A percentile compares a stretch with the other conserved stretches of the same genome.
Evolutionary conservation across 2,329 filamentous ascomycete species (phyloP).

Genomic region (Acrocalymma vagum): DNA sequence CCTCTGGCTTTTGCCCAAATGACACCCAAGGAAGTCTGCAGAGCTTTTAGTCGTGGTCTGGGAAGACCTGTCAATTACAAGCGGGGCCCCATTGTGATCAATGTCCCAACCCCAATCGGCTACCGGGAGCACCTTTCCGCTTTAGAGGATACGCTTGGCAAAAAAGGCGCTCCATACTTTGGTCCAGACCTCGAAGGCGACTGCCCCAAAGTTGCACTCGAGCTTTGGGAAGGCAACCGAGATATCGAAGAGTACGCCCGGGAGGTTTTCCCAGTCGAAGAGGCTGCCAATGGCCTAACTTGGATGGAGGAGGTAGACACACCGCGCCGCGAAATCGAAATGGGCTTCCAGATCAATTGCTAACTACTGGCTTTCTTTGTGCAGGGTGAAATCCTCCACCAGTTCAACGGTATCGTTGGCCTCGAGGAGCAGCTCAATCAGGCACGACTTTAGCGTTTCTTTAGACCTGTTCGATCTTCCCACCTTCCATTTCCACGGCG

Average conservation of each 20-base stretch:
- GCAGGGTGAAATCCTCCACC: constrained; percentile 39
- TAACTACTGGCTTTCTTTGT: constrained; percentile 35
- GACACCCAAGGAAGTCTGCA: constrained; percentile 82
- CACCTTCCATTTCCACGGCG: constrained; percentile 26
- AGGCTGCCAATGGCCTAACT: constrained; percentile 89
- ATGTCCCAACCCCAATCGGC: constrained; percentile 84
- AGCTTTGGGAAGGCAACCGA: constrained; percentile 90
- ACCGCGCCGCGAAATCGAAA: constrained; percentile 43
- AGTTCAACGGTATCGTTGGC: constrained; percentile 36
- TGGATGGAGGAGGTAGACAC: constrained; percentile 78
- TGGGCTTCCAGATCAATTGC: constrained; percentile 48
- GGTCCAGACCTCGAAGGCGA: constrained; percentile 65
- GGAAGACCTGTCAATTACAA: constrained; percentile 81
- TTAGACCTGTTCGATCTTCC: constrained; percentile 20
- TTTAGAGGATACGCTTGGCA: constrained; percentile 67
- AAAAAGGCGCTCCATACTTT: constrained; percentile 69
- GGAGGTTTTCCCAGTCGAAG: constrained; percentile 93
- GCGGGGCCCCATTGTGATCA: constrained; percentile 80
- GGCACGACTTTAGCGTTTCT: constrained; percentile 38
- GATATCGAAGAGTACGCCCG: constrained; percentile 93
- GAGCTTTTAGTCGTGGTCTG: constrained; percentile 80
- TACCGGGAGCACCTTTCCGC: constrained; percentile 87
- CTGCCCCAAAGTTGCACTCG: constrained; percentile 77
- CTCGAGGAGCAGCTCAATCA: constrained; percentile 44
- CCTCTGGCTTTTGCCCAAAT: constrained; percentile 91